Evolutionary conservation across 768 basidiomycete species (phyloP).

Genomic region (Lactarius hatsudake): DNA sequence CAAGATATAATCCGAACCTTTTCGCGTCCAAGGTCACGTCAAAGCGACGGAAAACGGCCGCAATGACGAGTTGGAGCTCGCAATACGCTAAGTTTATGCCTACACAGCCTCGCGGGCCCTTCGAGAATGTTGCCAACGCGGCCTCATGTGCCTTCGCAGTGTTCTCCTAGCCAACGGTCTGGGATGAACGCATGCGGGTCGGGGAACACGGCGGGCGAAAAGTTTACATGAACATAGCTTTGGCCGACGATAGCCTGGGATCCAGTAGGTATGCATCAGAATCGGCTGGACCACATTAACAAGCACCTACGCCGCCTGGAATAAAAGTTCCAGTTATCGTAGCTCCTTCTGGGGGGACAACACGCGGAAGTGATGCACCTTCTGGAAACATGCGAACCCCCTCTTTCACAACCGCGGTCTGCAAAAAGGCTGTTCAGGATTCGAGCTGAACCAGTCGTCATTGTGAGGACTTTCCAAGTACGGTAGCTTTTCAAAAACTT

Average conservation of each 20-base stretch:
- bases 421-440: not conserved
- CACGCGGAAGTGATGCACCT: constrained; percentile 14
- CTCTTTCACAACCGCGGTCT: too few relatives aligned
- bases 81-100: not conserved
- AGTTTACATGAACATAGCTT: not conserved
- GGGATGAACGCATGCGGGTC: not conserved
- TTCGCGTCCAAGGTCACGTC: not conserved
- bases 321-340: constrained; percentile 6
- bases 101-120: not conserved
- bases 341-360: constrained; percentile 6
- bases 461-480: not conserved
- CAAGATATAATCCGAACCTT: not conserved
- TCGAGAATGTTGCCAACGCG: not conserved
- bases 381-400: not conserved
- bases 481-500: too few relatives aligned
- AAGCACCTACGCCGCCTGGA: not conserved
- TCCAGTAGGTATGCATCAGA: not conserved
- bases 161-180: too few relatives aligned
- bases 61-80: not conserved
- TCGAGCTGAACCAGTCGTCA: not conserved
- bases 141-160: too few relatives aligned
- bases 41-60: not conserved
- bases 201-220: not conserved
- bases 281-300: not conserved
- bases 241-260: not conserved